phyloP scores from a whole-genome alignment of 768 basidiomycete species.

The Mycena kentingensis region DNA sequence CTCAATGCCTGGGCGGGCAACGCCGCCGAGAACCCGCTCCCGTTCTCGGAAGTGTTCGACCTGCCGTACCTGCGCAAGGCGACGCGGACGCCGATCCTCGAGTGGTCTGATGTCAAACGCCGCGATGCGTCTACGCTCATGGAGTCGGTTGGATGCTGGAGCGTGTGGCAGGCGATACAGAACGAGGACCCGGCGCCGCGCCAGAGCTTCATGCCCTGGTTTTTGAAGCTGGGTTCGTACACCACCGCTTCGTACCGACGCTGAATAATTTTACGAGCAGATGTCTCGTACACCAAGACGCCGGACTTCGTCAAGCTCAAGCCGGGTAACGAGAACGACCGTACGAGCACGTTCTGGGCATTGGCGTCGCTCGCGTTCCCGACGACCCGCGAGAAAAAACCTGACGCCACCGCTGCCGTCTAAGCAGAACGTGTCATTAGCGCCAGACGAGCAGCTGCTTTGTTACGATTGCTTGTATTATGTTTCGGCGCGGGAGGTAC shows the following conservation, averaged over 20 bases:
- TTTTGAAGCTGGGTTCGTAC: conserved; percentile 26
- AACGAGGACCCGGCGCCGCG: conserved; percentile 21
- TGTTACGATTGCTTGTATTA: conserved; percentile 30
- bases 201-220: conserved; percentile 8
- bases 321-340: conserved; percentile 22
- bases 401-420: conserved; percentile 21
- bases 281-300: conserved; percentile 28
- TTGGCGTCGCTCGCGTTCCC: conserved; percentile 25
- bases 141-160: conserved; percentile 38
- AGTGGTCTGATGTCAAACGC: conserved; percentile 41
- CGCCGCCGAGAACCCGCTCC: conserved; percentile 18
- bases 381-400: conserved; percentile 12
- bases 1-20: conserved; percentile 16
- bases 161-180: conserved; percentile 17
- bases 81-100: conserved; percentile 36
- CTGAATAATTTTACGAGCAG: conserved; percentile 33
- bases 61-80: conserved; percentile 31
- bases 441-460: conserved; percentile 26
- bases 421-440: conserved; percentile 15
- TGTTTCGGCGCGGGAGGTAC: conserved; percentile 26
- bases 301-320: conserved; percentile 25
- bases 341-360: conserved; percentile 27
- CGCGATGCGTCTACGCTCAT: neutral
- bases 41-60: conserved; percentile 39
- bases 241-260: conserved; percentile 9